Conservation (phyloP, 495 filamentous ascomycete species). For the Trypethelium eluteriae region DNA sequence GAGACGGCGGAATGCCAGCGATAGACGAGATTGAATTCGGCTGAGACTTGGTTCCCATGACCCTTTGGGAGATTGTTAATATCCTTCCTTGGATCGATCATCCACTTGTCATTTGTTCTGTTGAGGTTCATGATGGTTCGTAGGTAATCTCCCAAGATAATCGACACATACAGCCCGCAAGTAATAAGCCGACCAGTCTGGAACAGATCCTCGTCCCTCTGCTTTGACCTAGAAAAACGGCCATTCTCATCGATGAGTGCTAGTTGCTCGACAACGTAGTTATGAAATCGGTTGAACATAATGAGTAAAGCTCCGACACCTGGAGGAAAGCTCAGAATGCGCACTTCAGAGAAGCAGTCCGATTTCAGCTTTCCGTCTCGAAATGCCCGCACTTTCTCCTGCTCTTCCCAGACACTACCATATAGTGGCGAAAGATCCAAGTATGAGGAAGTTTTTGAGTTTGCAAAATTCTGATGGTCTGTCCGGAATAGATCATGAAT, state of each 20-base stretch:
- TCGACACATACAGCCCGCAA: conserved; percentile 38
- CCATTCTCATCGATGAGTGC: conserved; percentile 53
- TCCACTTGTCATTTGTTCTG: conserved; percentile 36
- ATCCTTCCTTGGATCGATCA: conserved; percentile 33
- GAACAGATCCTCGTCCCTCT: conserved; percentile 38
- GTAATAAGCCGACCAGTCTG: conserved; percentile 38
- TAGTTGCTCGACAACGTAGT: conserved; percentile 44
- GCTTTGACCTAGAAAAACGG: conserved; percentile 39
- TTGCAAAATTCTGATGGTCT: conserved; percentile 47
- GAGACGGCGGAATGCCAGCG: conserved; percentile 63
- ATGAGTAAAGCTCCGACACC: conserved; percentile 66
- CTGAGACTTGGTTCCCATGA: conserved; percentile 60
- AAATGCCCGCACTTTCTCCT: conserved; percentile 67
- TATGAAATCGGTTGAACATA: conserved; percentile 53
- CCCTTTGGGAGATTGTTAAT: conserved; percentile 36
- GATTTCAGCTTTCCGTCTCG: conserved; percentile 77
- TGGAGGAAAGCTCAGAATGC: conserved; percentile 73
- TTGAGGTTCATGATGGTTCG: conserved; percentile 41
- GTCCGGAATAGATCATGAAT: conserved; percentile 72
- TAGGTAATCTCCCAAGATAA: conserved; percentile 39
- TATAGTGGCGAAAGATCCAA: conserved; percentile 81
- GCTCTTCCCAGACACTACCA: conserved; percentile 70
- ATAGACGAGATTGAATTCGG: conserved; percentile 67
- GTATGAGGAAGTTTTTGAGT: conserved; percentile 72
- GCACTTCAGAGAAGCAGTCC: conserved; percentile 70